phyloP scores from a whole-genome alignment of 2,329 filamentous ascomycete genomes.

The Coniochaeta sp. region DNA sequence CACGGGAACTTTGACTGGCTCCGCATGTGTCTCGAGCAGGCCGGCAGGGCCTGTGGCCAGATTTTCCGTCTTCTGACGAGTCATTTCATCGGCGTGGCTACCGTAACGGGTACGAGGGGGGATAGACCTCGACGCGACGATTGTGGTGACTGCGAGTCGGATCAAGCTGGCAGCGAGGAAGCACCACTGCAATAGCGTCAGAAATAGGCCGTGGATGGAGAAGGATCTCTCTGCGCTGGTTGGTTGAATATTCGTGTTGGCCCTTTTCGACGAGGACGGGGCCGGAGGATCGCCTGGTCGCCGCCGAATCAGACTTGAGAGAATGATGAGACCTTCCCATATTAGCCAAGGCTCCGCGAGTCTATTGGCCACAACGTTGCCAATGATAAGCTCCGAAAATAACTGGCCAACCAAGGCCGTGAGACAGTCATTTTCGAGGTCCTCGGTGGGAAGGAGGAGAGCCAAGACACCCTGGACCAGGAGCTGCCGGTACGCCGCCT shows the following conservation, averaged over 20 bases:
- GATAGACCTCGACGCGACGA: conserved; percentile 62
- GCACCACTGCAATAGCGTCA: conserved; percentile 47
- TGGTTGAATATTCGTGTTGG: conserved; percentile 5
- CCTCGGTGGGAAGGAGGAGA: conserved; percentile 83
- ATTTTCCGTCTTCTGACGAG: conserved; percentile 14
- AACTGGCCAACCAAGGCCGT: conserved; percentile 80
- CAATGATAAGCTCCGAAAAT: conserved; percentile 82
- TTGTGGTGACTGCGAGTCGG: conserved; percentile 56
- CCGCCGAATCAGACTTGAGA: conserved; percentile 36
- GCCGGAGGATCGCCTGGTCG: conserved; percentile 8
- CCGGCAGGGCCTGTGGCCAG: conserved; percentile 13
- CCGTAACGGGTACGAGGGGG: conserved; percentile 32
- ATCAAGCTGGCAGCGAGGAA: conserved; percentile 53
- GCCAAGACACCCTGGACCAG: conserved; percentile 78
- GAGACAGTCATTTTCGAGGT: conserved; percentile 81
- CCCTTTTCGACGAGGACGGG: conserved; percentile 4
- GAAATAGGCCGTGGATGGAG: conserved; percentile 43
- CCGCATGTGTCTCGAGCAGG: conserved; percentile 10
- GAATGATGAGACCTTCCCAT: conserved; percentile 75
- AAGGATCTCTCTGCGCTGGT: conserved; percentile 16
- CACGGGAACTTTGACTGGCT: conserved; percentile 50
- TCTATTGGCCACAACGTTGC: conserved; percentile 72
- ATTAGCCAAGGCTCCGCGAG: conserved; percentile 83
- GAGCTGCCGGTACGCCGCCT: conserved; percentile 77
- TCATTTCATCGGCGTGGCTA: conserved; percentile 14